These are phyloP conservation scores for Fistulifera solaris DNA, from an alignment of 108 stramenopile species.

Conservation along the genomic window DNA sequence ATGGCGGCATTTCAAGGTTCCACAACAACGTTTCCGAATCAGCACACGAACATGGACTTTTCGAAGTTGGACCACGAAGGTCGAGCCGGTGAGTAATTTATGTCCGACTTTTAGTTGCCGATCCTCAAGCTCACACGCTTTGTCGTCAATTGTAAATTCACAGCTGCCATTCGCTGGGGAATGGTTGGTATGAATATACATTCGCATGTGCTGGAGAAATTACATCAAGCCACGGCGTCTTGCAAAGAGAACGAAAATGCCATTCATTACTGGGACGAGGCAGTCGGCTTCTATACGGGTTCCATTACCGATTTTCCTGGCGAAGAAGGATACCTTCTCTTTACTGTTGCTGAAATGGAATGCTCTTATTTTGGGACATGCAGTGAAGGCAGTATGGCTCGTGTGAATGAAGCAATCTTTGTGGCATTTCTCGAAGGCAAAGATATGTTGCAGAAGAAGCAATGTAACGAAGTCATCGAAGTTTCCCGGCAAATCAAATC, in stretches of 20 bases:
- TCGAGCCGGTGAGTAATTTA: conserved; percentile 44
- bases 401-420: conserved; percentile 15
- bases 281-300: conserved; percentile 50
- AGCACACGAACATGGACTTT: conserved; percentile 48
- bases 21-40: background rate
- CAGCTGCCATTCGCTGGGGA: conserved; percentile 20
- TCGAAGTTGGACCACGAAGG: conserved; percentile 14
- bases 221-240: conserved; percentile 28
- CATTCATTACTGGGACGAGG: conserved; percentile 63
- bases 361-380: conserved; percentile 39
- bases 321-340: conserved; percentile 39
- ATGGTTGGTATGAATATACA: conserved; percentile 54
- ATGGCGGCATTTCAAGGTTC: conserved; percentile 57
- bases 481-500: conserved; percentile 23
- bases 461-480: conserved; percentile 29
- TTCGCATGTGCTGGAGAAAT: conserved; percentile 66
- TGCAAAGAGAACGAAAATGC: conserved; percentile 49
- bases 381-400: conserved; percentile 10
- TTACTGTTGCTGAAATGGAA: conserved; percentile 49
- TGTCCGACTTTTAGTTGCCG: conserved; percentile 51
- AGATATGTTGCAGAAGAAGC: conserved; percentile 22
- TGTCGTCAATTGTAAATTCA: background rate
- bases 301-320: conserved; percentile 37
- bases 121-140: conserved; percentile 2
- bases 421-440: conserved; percentile 35